Conservation (phyloP, 2,329 filamentous ascomycete genomes). For the Rhinocladiella similis region DNA sequence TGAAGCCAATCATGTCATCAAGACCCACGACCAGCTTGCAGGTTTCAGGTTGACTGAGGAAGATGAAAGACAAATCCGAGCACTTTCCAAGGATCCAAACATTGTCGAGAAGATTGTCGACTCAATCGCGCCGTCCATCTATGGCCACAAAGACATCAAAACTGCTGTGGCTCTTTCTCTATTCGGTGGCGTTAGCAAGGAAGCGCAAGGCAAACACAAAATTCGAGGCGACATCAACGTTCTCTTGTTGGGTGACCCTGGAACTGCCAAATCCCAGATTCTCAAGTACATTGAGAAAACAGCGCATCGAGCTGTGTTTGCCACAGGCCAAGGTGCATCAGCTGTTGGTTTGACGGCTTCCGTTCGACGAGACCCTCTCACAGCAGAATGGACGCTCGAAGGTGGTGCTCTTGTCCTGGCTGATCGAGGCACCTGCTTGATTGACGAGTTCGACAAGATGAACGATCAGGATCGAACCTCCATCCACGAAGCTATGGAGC, state of each 20-base stretch:
- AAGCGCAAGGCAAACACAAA: constrained; percentile 81
- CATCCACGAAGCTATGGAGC: constrained; percentile 99
- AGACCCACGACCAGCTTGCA: constrained; percentile 94
- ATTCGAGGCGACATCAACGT: constrained; percentile 98
- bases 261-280: constrained; percentile 96
- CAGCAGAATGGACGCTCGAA: constrained; percentile 95
- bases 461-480: constrained; percentile 97
- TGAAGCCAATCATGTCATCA: constrained; percentile 95
- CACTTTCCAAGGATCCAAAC: constrained; percentile 81
- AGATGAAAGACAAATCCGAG: constrained; percentile 87
- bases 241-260: constrained; percentile 90
- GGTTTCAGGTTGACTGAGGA: constrained; percentile 94
- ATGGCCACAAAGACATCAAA: constrained; percentile 95
- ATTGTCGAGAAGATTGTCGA: constrained; percentile 91
- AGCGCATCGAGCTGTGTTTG: constrained; percentile 93
- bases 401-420: constrained; percentile 93
- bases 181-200: constrained; percentile 92
- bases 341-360: constrained; percentile 97
- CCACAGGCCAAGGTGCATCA: constrained; percentile 93
- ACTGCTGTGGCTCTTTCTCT: constrained; percentile 91
- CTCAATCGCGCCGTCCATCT: constrained; percentile 96
- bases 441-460: constrained; percentile 99
- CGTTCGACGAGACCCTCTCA: constrained; percentile 91
- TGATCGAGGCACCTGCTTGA: constrained; percentile 90
- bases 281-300: constrained; percentile 98